These are phyloP conservation scores for Leccinum olivaceopallidum DNA, from an alignment of 768 basidiomycete genomes.

Conservation along the genomic window DNA sequence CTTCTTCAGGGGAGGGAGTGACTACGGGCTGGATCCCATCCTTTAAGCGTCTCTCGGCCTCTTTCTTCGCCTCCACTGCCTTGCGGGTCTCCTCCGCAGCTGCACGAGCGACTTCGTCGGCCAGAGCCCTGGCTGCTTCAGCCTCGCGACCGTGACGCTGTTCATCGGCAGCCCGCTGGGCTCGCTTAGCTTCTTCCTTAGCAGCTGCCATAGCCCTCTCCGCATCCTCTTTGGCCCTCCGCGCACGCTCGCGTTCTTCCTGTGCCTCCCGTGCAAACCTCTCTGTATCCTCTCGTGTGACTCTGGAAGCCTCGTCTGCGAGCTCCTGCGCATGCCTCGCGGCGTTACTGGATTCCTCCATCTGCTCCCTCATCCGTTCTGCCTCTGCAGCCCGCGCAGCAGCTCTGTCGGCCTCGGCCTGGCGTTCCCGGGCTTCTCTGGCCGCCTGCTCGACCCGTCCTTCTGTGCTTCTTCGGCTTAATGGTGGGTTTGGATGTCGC, in stretches of 20 bases:
- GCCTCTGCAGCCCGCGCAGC: slow-evolving; percentile 11
- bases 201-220: slow-evolving; percentile 7
- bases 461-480: slow-evolving; percentile 7
- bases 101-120: not conserved
- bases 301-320: slow-evolving; percentile 4
- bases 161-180: not conserved
- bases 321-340: slow-evolving; percentile 4
- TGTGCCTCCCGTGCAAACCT: slow-evolving; percentile 4
- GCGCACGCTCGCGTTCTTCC: slow-evolving; percentile 7
- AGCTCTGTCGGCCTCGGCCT: slow-evolving; percentile 8
- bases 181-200: not conserved
- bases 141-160: not conserved
- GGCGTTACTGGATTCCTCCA: slow-evolving; percentile 5
- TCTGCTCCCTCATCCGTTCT: slow-evolving; percentile 5
- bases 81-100: not conserved
- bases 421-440: slow-evolving; percentile 1
- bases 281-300: slow-evolving; percentile 10
- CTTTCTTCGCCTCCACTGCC: slow-evolving; percentile 10
- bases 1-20: slow-evolving; percentile 23
- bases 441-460: slow-evolving; percentile 6
- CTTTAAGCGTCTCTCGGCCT: slow-evolving; percentile 21
- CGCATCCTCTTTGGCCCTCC: slow-evolving; percentile 6
- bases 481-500: slow-evolving; percentile 5
- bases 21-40: slow-evolving; percentile 30
- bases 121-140: not conserved